Base-by-base conservation (phyloP, 176 grass and related monocot species). In the Echinochloa phyllopogon region DNA sequence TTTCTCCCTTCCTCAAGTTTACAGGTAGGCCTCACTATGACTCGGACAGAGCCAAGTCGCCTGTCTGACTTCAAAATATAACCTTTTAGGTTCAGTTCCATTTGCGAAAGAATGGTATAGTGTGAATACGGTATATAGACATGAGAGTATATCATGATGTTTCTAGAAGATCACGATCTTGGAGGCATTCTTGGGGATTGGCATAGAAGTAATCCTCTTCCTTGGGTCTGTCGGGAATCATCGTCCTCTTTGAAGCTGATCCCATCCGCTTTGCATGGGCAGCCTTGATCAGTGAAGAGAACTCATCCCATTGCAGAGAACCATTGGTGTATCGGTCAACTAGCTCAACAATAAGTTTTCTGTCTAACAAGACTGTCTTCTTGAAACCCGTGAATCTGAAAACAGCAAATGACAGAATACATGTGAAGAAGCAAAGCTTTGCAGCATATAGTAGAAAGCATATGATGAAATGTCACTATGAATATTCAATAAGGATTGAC, bases 201-300 rank as follows among this genome's bases (percentile, higher is more conserved):
- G 97, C 86, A 84, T 92, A 99, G 75, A 94, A 99, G 78, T 94
- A 99, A 67, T 96, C 86, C 81, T 99, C 97, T 86, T 99, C 97
- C 88, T 99, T 99, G 65, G 97, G 97, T 72, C 86, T 87, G 67
- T 96, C 92, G 4, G 94, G 78, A 84, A 96, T 94, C 81, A 94
- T 78, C 2, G 67, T 87, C 80, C 97, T 90, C 42, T 78, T 87
- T 2, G 88, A 79, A 77, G 92, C 84, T 65, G 49, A 89, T 65
- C 97, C 97, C 97, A 99, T 96, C 60, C 86, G 83, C 42, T 86
- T 90, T 39, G 79, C 73, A 47, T 99, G 97, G 18, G 87, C 90
- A 62, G 86, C 86, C 90, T 96, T 99, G 62, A 96, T 86, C 73
- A 84, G 41, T 39, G 69, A 63, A 60, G 97, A 93, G 58, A 99